Percentiles rank a stretch among this genome's conserved stretches.
These are phyloP conservation scores for Cercospora nicotianae DNA, from an alignment of 2,329 filamentous ascomycete species.

Conservation along the genomic window DNA sequence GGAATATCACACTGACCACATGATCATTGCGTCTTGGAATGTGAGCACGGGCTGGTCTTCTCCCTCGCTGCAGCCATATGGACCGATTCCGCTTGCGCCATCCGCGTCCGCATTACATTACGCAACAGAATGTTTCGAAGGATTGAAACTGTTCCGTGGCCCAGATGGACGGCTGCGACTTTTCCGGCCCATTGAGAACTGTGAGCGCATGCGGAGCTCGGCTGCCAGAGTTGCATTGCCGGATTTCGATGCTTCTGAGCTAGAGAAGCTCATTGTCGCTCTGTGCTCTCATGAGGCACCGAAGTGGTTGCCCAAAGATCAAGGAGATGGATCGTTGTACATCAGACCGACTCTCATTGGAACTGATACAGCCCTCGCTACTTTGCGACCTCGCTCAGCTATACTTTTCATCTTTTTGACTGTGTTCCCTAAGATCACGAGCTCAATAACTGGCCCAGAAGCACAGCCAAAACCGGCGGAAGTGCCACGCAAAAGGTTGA, in stretches of 20 bases:
- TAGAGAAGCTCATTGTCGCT: slow-evolving; percentile 70
- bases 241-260: slow-evolving; percentile 65
- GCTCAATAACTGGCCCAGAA: slow-evolving; percentile 29
- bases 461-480: slow-evolving; percentile 16
- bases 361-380: slow-evolving; percentile 74
- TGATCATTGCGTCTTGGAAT: slow-evolving; percentile 73
- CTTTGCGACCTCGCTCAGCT: slow-evolving; percentile 74
- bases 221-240: slow-evolving; percentile 69
- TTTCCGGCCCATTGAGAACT: slow-evolving; percentile 73
- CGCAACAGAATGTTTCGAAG: slow-evolving; percentile 87
- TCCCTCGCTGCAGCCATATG: slow-evolving; percentile 73
- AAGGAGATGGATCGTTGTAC: slow-evolving; percentile 72
- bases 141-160: slow-evolving; percentile 70
- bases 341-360: slow-evolving; percentile 72
- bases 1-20: slow-evolving; percentile 72
- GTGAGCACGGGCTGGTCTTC: slow-evolving; percentile 65
- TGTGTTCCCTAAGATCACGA: slow-evolving; percentile 44
- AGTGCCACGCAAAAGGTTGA: slow-evolving; percentile 35
- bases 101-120: slow-evolving; percentile 81
- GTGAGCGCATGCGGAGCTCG: slow-evolving; percentile 59
- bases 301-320: slow-evolving; percentile 73
- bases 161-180: slow-evolving; percentile 69
- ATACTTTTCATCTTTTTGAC: slow-evolving; percentile 74
- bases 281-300: slow-evolving; percentile 70
- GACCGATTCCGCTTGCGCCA: slow-evolving; percentile 72